Conservation (phyloP, 345 rosid species). For the Camelina sativa region DNA sequence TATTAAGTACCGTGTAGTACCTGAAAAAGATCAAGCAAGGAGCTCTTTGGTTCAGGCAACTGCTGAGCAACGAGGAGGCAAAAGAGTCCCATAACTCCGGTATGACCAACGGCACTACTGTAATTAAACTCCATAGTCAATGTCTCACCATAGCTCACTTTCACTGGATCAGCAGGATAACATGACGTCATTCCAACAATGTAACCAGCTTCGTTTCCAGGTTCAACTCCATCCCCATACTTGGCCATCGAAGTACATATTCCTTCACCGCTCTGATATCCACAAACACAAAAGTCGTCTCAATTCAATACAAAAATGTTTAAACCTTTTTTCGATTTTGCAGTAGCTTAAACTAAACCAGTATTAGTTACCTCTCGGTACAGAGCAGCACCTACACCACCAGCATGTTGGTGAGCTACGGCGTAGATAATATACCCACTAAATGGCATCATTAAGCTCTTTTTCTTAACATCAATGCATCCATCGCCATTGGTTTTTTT, state of each 20-base stretch:
- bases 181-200: slow-evolving; percentile 93
- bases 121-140: slow-evolving; percentile 69
- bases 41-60: slow-evolving; percentile 44
- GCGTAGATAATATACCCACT: slow-evolving; percentile 81
- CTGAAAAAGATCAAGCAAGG: slow-evolving; percentile 23
- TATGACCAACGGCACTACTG: slow-evolving; percentile 55
- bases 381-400: slow-evolving; percentile 73
- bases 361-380: slow-evolving; percentile 64
- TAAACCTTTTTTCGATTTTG: slow-evolving; percentile 5
- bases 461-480: slow-evolving; percentile 58
- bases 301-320: not conserved
- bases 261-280: slow-evolving; percentile 59
- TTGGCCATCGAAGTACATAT: slow-evolving; percentile 62
- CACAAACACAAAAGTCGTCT: slow-evolving; percentile 6
- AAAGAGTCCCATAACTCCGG: slow-evolving; percentile 91
- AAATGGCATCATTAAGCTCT: slow-evolving; percentile 61
- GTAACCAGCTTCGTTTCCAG: slow-evolving; percentile 88
- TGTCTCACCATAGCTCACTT: slow-evolving; percentile 64
- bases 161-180: slow-evolving; percentile 69
- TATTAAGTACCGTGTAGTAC: slow-evolving; percentile 38
- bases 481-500: slow-evolving; percentile 22
- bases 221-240: slow-evolving; percentile 76
- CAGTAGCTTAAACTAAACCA: slow-evolving; percentile 4
- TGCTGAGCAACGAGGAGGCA: slow-evolving; percentile 67
- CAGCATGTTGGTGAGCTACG: slow-evolving; percentile 79